Evolutionary conservation across 2,329 filamentous ascomycete species (phyloP), one percentile per base, ranked within the genome.

Genomic region (Calonectria honghensis): DNA sequence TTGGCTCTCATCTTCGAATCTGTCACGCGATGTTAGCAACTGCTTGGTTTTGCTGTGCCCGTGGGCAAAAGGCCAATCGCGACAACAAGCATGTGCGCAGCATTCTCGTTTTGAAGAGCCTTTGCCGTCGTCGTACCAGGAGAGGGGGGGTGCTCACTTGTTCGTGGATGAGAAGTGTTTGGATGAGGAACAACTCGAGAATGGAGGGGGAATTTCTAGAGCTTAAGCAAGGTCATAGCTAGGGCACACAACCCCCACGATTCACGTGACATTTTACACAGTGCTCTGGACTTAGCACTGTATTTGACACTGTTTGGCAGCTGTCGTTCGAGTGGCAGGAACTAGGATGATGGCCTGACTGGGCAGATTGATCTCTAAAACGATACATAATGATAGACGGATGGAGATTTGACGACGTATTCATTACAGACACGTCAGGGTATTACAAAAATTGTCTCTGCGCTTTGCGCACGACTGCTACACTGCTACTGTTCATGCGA

Each of bases 1-100:
- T 98, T 98, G 87, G 96, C 96, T 97, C 96, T 91, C 91, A 93
- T 92, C 89, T 89, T 92, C 80, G 80, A 81, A 78, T 78, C 81
- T 83, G 77, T 68, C 68, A 64, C 29, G 59, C 63, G 35, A 48
- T 70, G 76, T 81, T 79, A 80, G 81, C 77, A 78, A 35, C 70
- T 74, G 74, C 10, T 41, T 50, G 45, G 67, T 66, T 41, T 32
- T 24, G 35, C 39, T 45, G 59, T 63, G 57, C 52, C 13, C 57
- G 39, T 63, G 27, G 39, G n/a, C 45, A 59, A 50, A 63, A 73
- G 72, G 63, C 54, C 74, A 68, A 70, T 73, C 59, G 11, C 45
- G 39, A 71, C 32, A 54, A 67, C 74, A 70, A 70, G 72, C 63
- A 70, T 63, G 63, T 41, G 61, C 50, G 72, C 72, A 74, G 70